Evolutionary conservation across 257 asterid genomes (phyloP).

Genomic region (Solanum gandarillasii): DNA sequence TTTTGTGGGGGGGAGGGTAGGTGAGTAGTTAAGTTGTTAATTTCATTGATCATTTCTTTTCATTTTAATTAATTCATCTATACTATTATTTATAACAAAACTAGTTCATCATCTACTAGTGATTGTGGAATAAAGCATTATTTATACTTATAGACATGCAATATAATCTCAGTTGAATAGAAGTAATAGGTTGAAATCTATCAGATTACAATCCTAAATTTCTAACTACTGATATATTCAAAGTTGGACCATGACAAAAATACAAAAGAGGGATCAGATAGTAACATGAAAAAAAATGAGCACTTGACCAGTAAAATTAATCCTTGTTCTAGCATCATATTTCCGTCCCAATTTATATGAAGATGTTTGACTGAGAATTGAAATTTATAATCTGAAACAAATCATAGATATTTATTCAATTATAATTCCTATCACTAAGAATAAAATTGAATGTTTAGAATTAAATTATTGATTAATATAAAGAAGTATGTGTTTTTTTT

Average conservation of each 20-base stretch:
- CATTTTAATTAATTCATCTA: background rate
- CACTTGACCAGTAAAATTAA: background rate
- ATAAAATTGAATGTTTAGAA: background rate
- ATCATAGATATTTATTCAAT: background rate
- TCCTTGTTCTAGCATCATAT: background rate
- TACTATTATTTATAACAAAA: background rate
- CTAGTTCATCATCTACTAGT: background rate
- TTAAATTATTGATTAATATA: background rate
- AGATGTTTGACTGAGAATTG: background rate
- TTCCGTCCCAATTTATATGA: background rate
- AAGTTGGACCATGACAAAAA: background rate
- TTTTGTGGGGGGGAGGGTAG: background rate
- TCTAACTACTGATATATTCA: background rate
- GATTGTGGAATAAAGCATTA: background rate
- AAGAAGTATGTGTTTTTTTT: background rate
- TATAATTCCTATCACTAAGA: background rate
- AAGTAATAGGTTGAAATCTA: background rate
- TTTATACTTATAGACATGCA: background rate
- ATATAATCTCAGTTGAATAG: background rate
- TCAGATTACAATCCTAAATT: background rate
- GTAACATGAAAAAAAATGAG: background rate
- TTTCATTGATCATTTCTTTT: background rate
- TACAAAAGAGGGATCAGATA: background rate
- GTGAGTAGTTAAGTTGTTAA: background rate
- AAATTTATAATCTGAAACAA: background rate